A percentile compares a stretch with the other conserved stretches of the same genome.
These are phyloP conservation scores for Phytophthora sansomeana DNA, from an alignment of 352 stramenopile species.

Conservation along the genomic window DNA sequence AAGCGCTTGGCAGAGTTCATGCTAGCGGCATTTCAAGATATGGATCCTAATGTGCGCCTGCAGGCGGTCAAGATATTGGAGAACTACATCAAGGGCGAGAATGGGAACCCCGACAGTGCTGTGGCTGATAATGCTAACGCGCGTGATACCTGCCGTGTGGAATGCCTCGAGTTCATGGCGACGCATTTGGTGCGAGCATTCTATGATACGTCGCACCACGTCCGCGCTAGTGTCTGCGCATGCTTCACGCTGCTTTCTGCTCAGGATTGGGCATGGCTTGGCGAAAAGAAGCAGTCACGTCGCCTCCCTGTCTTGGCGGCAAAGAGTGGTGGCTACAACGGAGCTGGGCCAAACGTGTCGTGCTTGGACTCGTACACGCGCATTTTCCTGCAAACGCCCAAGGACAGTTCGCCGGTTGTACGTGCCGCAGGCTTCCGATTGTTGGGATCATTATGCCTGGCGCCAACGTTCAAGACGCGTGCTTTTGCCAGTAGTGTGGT, in stretches of 20 bases:
- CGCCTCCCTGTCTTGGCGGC: conserved; percentile 40
- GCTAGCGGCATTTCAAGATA: conserved; percentile 82
- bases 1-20: conserved; percentile 77
- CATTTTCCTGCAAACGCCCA: conserved; percentile 80
- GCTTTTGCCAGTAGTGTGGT: conserved; percentile 75
- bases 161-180: conserved; percentile 80
- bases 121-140: not conserved
- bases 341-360: conserved; percentile 38
- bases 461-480: conserved; percentile 78
- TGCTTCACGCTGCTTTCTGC: conserved; percentile 86
- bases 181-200: conserved; percentile 86
- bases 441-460: conserved; percentile 77
- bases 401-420: conserved; percentile 83
- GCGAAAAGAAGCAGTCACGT: conserved; percentile 52
- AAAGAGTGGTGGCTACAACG: conserved; percentile 41
- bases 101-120: conserved; percentile 20
- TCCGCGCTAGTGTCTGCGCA: conserved; percentile 86
- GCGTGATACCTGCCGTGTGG: conserved; percentile 36
- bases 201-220: conserved; percentile 86
- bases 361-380: conserved; percentile 73
- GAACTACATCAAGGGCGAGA: conserved; percentile 87
- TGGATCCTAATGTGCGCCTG: conserved; percentile 85
- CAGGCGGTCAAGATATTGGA: conserved; percentile 91
- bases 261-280: conserved; percentile 70
- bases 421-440: conserved; percentile 82